phyloP scores from a whole-genome alignment of 306 rosid genomes.

The Prunus armeniaca region DNA sequence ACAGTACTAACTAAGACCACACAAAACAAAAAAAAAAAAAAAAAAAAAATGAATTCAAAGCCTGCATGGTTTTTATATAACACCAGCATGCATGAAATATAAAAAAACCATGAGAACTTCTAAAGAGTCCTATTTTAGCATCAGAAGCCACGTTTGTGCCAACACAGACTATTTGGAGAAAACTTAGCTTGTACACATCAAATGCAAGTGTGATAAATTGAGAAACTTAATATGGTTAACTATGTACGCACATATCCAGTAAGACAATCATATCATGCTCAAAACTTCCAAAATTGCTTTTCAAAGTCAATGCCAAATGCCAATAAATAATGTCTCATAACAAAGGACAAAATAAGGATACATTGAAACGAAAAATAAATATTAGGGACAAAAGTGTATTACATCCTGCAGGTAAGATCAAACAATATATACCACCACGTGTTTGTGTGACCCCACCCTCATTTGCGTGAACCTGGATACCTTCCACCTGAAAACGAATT shows the following conservation, averaged over 20 bases:
- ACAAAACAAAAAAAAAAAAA: not conserved
- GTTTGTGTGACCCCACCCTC: constrained; percentile 91
- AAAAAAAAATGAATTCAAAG: not conserved
- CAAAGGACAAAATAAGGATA: not conserved
- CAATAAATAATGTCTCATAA: not conserved
- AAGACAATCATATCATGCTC: not conserved
- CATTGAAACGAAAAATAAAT: not conserved
- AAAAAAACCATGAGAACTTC: not conserved
- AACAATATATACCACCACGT: constrained; percentile 91
- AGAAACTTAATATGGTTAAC: not conserved
- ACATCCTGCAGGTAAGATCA: constrained; percentile 99
- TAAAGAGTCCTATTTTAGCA: not conserved
- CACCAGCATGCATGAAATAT: not conserved
- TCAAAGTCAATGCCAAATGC: not conserved
- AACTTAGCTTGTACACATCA: not conserved
- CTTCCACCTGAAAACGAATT: constrained; percentile 68
- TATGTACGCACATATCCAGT: not conserved
- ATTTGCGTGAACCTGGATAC: constrained; percentile 83
- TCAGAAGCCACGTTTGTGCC: not conserved
- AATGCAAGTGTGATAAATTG: not conserved
- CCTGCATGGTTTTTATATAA: not conserved
- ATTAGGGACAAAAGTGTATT: constrained; percentile 35
- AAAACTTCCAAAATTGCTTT: not conserved
- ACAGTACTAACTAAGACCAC: no score
- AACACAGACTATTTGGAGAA: not conserved